Conservation (phyloP, 306 rosid genomes). For the Ochetophila trinervis region DNA sequence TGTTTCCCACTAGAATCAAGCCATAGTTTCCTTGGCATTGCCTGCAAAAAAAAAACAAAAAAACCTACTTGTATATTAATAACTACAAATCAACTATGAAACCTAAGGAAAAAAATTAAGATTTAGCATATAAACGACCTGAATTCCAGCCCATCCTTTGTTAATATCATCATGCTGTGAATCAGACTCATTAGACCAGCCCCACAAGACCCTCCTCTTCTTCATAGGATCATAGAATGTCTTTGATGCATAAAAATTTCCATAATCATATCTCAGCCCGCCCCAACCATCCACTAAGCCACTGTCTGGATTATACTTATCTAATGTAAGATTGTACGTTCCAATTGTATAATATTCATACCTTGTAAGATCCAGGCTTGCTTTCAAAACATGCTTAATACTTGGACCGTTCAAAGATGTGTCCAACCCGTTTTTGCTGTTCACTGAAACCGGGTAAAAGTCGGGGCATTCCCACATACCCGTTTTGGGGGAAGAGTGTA, state of each 20-base stretch:
- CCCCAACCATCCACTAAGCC: constrained; percentile 63
- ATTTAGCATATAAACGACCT: background rate
- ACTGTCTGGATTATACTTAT: constrained; percentile 58
- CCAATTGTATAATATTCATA: constrained; percentile 74
- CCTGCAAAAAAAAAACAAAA: constrained; percentile 22
- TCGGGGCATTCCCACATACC: constrained; percentile 96
- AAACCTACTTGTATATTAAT: background rate
- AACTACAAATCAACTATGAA: background rate
- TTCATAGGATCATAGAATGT: constrained; percentile 60
- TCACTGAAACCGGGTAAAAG: constrained; percentile 57
- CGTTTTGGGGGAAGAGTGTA: constrained; percentile 48
- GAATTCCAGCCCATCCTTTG: constrained; percentile 30
- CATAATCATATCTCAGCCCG: constrained; percentile 79
- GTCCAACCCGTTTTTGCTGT: constrained; percentile 47
- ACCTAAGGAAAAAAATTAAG: background rate
- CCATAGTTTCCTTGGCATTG: constrained; percentile 74
- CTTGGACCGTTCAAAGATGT: constrained; percentile 27
- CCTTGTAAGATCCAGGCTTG: constrained; percentile 66
- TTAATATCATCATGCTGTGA: background rate
- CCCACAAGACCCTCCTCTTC: constrained; percentile 37
- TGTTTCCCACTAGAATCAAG: constrained; percentile 54
- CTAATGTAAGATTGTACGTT: constrained; percentile 30
- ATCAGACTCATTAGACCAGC: constrained; percentile 26
- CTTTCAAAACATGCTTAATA: constrained; percentile 68
- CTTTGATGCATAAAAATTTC: constrained; percentile 86